phyloP scores from a whole-genome alignment of 2,329 filamentous ascomycete species.

The Pezicula radicicola region DNA sequence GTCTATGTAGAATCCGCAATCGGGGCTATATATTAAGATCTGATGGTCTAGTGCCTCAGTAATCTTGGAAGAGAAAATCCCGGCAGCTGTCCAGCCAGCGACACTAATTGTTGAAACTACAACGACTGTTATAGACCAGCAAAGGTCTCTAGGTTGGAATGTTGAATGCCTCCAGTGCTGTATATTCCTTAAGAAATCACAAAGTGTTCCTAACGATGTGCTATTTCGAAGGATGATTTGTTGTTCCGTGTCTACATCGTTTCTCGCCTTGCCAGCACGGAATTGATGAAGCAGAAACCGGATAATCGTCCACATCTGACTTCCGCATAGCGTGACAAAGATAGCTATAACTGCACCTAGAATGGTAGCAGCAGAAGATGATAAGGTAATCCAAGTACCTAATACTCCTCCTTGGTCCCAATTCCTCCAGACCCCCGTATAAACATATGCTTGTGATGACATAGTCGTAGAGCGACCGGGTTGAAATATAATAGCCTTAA shows the following conservation, averaged over 20 bases:
- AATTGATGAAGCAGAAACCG: conserved; percentile 7
- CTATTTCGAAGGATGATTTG: conserved; percentile 7
- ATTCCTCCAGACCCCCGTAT: not conserved
- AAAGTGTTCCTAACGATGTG: not conserved
- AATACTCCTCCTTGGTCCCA: not conserved
- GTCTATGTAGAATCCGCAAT: conserved; percentile 12
- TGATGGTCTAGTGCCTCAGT: conserved; percentile 3
- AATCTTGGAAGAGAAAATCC: conserved; percentile 11
- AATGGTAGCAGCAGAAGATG: not conserved
- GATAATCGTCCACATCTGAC: conserved; percentile 2
- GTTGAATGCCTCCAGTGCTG: conserved; percentile 5
- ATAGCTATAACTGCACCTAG: conserved; percentile 4
- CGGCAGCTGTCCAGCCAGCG: conserved; percentile 3
- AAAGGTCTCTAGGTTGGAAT: not conserved
- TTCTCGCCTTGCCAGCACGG: not conserved
- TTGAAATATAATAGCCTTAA: too few species aligned
- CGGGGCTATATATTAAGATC: conserved; percentile 2
- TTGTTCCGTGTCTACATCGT: conserved; percentile 4
- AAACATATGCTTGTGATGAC: not conserved
- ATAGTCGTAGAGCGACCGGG: too few species aligned
- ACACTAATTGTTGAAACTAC: not conserved
- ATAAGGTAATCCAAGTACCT: not conserved
- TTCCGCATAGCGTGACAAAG: conserved; percentile 3
- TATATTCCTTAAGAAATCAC: conserved; percentile 1
- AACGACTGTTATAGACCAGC: not conserved